These are phyloP conservation scores for Paragyromitra xinjiangensis DNA, from an alignment of 495 filamentous ascomycete genomes.

Conservation along the genomic window DNA sequence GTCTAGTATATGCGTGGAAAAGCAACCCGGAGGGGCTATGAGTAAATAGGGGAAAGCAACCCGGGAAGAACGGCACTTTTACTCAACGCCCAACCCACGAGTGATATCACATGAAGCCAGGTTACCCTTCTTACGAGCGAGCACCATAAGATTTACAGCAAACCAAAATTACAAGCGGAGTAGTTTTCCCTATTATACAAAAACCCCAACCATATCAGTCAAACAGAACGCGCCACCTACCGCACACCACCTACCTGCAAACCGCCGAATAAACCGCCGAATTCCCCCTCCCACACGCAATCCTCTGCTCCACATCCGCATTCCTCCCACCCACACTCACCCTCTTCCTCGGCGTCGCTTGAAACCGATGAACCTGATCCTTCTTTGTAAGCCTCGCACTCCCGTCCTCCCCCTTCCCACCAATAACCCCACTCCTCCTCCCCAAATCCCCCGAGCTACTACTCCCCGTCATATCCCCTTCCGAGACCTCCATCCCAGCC, in stretches of 20 bases:
- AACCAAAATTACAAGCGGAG: slow-evolving; percentile 7
- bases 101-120: background rate
- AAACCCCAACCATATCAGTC: background rate
- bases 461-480: slow-evolving; percentile 42
- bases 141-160: background rate
- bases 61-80: no score
- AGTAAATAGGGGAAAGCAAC: no score
- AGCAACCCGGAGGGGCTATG: background rate
- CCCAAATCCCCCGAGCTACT: slow-evolving; percentile 23
- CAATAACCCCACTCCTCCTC: slow-evolving; percentile 46
- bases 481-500: slow-evolving; percentile 58
- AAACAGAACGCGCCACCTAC: background rate
- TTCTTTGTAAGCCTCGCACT: slow-evolving; percentile 63
- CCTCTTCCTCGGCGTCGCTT: slow-evolving; percentile 80
- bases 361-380: slow-evolving; percentile 76
- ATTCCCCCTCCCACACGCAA: slow-evolving; percentile 85
- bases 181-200: slow-evolving; percentile 28
- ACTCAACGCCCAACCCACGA: background rate
- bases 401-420: slow-evolving; percentile 58
- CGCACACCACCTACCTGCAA: background rate
- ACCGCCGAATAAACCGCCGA: slow-evolving; percentile 75
- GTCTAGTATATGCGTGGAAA: background rate
- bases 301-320: slow-evolving; percentile 82
- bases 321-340: slow-evolving; percentile 70
- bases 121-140: background rate